Evolutionary conservation across 768 basidiomycete species (phyloP), one percentile per base, ranked within the genome.

Genomic region (Rickenella mellea): DNA sequence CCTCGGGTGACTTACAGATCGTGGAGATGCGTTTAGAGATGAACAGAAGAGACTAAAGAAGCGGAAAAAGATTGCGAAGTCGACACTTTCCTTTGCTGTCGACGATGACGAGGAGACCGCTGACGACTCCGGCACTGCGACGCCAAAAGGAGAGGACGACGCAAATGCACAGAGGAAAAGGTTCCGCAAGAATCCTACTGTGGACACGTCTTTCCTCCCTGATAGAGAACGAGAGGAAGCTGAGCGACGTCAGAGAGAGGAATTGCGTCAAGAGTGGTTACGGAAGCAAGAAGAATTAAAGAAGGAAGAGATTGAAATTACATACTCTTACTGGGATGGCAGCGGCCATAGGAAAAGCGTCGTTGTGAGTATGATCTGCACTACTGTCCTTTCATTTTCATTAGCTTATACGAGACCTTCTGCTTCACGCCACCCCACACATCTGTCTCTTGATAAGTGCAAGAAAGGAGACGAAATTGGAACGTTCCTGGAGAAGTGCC

Each of bases 261-360:
- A 84, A 39, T 69, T 99, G 29, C 72, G 96, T 2, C 73, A 90
- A 46, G 80, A 96, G 59, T 99, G 93, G 92, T 68, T 98, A 26
- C 66, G 62, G 50, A 70, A 70, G 48, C 83, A 86, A 51, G 72
- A 81, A 58, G 69, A 79, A 19, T 73, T 83, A 42, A 82, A 83
- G 57, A 54, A 64, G 21, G 83, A 83, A 48, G 73, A 74, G 19
- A 87, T 99, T 41, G 96, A 98, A 61, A 73, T 99, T 43, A 83
- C 83, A 0, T 99, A 97, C 56, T 96, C 91, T 0, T 99, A 82
- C 60, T 99, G 96, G 96, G 96, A 99, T 58, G 96, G 96, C 9
- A 91, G 85, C 54, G 96, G 96, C 0, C 96, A 98, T 64, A 70
- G 96, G 40, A 96, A 93, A 66, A 83, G 79, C 39, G 93, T 94